Base-by-base conservation (phyloP, 768 basidiomycete species). In the Pholiota molesta region DNA sequence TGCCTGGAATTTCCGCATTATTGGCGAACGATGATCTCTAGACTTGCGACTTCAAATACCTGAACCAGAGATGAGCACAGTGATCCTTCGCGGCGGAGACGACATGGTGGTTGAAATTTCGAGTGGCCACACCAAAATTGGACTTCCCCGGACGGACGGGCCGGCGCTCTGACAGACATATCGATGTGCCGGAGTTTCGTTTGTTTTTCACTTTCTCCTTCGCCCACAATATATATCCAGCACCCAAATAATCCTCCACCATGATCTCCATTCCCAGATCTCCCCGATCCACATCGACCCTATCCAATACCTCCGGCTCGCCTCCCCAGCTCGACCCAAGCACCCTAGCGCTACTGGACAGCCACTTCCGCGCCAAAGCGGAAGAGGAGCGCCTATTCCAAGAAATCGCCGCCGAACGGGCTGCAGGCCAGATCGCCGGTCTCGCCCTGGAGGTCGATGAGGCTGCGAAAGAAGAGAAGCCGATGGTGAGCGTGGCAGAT, bases 31-130 rank as follows among this genome's bases (percentile, higher is more conserved):
- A 28, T 5, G 3, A 26, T 59, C 10, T 17, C 11, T 11, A 45
- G n/a, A 17, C 55, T 60, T 39, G 37, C 57, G 49, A 62, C 55
- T 64, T 53, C 40, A 69, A 70, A 68, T 78, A 81, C 85, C 85
- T 78, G 82, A 83, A 65, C 82, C 82, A 63, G 83, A 84, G 60
- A 83, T 81, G 64, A 84, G 78, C 26, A 83, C 83, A 37, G 75
- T 77, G 39, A 83, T 71, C 44, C 73, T 75, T 60, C 74, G 68
- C 55, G 62, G 71, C 54, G 65, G 40, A 13, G 61, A 40, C 21
- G 65, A 64, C 67, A 68, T 68, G 59, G 63, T 61, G 31, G 39
- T 45, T 28, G 37, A 44, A 21, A 54, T n/a, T 23, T 52, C n/a
- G 33, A 52, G 11, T 10, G n/a, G 9, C 33, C 6, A 8, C 26